Conservation (phyloP, 257 asterid genomes). For the Fraxinus cuspidata region DNA sequence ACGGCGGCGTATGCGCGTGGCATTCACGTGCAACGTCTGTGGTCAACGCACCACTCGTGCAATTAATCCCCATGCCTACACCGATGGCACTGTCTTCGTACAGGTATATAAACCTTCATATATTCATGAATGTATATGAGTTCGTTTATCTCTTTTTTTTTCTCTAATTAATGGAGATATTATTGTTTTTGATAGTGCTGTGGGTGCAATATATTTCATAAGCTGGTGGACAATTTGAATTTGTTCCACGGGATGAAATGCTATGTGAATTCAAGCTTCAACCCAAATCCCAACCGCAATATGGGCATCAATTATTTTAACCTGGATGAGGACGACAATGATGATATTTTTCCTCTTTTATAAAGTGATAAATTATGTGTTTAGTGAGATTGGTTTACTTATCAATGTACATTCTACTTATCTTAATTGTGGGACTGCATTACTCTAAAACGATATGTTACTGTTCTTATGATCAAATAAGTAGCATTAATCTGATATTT, state of each 20-base stretch:
- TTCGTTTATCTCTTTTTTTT: background rate
- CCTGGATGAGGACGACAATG: conserved; percentile 49
- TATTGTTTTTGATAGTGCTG: conserved; percentile 60
- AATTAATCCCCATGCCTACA: conserved; percentile 95
- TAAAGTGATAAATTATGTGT: conserved; percentile 39
- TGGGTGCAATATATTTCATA: conserved; percentile 92
- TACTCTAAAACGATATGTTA: conserved; percentile 21
- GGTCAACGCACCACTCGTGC: conserved; percentile 98
- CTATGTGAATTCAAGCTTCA: conserved; percentile 80
- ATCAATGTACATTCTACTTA: conserved; percentile 42
- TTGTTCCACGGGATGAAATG: conserved; percentile 93
- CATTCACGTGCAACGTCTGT: conserved; percentile 90
- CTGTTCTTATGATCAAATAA: conserved; percentile 22
- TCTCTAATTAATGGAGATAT: background rate
- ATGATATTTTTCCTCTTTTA: conserved; percentile 49
- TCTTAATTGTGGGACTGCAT: conserved; percentile 13
- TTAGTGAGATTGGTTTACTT: conserved; percentile 6
- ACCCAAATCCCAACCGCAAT: conserved; percentile 53
- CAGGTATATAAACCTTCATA: conserved; percentile 51
- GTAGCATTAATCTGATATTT: conserved; percentile 6
- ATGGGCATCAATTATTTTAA: conserved; percentile 61
- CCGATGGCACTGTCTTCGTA: conserved; percentile 96
- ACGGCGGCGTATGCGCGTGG: conserved; percentile 90
- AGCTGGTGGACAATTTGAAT: conserved; percentile 92
- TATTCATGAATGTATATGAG: background rate